Conservation (phyloP, 2,329 filamentous ascomycete genomes). For the Penicillium sp. region DNA sequence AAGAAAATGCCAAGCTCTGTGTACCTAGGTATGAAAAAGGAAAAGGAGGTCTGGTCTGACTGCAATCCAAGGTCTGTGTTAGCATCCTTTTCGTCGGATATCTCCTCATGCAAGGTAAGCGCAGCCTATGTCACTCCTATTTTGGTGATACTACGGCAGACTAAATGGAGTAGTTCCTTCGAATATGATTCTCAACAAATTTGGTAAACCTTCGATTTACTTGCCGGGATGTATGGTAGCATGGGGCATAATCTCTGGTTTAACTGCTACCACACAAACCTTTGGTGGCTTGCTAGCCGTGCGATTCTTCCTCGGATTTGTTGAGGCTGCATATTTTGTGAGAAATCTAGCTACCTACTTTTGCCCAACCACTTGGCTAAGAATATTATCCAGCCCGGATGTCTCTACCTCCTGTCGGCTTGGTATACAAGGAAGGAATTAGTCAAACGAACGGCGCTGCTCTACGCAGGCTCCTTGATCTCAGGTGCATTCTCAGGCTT, state of each 20-base stretch:
- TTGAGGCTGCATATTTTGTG: constrained; percentile 61
- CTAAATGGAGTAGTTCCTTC: constrained; percentile 6
- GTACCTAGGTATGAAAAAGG: too few relatives aligned
- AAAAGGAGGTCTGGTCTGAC: background rate
- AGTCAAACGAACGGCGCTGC: constrained; percentile 25
- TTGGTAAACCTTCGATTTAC: constrained; percentile 4
- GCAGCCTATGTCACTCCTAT: background rate
- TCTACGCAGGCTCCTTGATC: constrained; percentile 43
- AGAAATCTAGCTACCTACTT: background rate
- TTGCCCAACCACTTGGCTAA: background rate
- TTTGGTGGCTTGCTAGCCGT: background rate
- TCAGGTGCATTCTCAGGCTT: constrained; percentile 42
- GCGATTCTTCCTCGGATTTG: constrained; percentile 52
- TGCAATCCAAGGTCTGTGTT: background rate
- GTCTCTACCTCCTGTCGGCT: constrained; percentile 63
- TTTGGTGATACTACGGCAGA: too few relatives aligned
- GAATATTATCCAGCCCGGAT: constrained; percentile 48
- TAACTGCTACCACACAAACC: background rate
- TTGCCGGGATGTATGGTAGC: background rate
- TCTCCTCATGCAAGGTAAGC: constrained; percentile 1
- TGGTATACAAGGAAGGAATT: constrained; percentile 54
- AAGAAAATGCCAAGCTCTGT: background rate
- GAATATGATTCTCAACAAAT: constrained; percentile 8
- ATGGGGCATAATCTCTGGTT: constrained; percentile 7
- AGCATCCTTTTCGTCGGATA: constrained; percentile 10